Percentiles rank a stretch among this genome's conserved stretches.
These are phyloP conservation scores for Endotrypanum monterogeii DNA, from an alignment of 208 protist genomes.

Conservation along the genomic window DNA sequence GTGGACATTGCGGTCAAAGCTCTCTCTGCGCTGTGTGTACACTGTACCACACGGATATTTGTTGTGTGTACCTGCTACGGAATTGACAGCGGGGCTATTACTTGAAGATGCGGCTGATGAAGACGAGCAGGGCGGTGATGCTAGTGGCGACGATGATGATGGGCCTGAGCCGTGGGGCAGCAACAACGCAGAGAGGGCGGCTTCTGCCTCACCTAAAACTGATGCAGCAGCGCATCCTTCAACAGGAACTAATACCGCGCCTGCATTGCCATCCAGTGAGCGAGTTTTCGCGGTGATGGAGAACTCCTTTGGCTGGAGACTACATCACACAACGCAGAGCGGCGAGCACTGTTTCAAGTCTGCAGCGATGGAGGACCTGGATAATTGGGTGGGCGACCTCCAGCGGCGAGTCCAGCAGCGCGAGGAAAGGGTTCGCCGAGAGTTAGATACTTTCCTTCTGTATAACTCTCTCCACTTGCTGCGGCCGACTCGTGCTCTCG, in stretches of 20 bases:
- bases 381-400: constrained; percentile 76
- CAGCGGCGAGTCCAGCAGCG: constrained; percentile 57
- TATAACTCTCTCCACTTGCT: constrained; percentile 66
- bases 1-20: constrained; percentile 18
- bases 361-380: constrained; percentile 53
- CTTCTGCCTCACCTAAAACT: neutral
- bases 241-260: neutral
- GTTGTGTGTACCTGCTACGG: constrained; percentile 23
- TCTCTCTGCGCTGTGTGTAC: constrained; percentile 34
- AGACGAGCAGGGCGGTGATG: neutral
- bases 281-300: constrained; percentile 24
- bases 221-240: neutral
- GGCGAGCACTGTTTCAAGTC: constrained; percentile 74
- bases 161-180: neutral
- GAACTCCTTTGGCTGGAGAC: constrained; percentile 34
- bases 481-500: constrained; percentile 44
- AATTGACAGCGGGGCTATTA: constrained; percentile 9
- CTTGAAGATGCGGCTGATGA: neutral
- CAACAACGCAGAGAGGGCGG: neutral
- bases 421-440: constrained; percentile 61
- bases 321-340: constrained; percentile 36
- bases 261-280: neutral
- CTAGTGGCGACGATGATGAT: neutral
- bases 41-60: constrained; percentile 39
- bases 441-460: constrained; percentile 65